Conservation (phyloP, 345 rosid genomes). For the Eutrema japonicum region DNA sequence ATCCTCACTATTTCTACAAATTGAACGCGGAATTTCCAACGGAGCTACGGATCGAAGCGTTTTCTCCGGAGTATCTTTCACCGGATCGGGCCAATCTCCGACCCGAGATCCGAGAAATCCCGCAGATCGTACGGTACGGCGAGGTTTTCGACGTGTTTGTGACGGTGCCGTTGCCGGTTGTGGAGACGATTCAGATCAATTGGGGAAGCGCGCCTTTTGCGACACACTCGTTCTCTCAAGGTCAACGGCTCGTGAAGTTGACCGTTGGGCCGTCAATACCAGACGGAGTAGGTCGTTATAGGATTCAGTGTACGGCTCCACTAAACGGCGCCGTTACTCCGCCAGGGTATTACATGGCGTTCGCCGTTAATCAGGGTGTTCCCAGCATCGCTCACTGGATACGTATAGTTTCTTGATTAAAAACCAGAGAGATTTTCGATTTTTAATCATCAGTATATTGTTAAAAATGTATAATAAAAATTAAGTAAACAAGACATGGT, state of each 20-base stretch:
- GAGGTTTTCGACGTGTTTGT: constrained; percentile 54
- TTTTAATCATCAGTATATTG: constrained; percentile 2
- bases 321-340: constrained; percentile 78
- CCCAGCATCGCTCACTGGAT: constrained; percentile 92
- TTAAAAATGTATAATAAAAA: neutral
- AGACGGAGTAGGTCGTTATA: constrained; percentile 52
- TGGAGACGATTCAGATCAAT: constrained; percentile 66
- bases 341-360: constrained; percentile 89
- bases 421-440: neutral
- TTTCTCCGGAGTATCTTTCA: constrained; percentile 84
- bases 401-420: constrained; percentile 55
- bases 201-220: constrained; percentile 77
- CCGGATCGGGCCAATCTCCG: constrained; percentile 77
- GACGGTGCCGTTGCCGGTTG: constrained; percentile 71
- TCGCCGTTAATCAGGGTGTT: constrained; percentile 83
- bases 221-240: constrained; percentile 86
- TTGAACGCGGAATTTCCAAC: constrained; percentile 68
- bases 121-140: constrained; percentile 57
- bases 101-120: constrained; percentile 60
- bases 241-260: constrained; percentile 79
- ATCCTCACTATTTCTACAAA: constrained; percentile 78
- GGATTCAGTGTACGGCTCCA: constrained; percentile 73
- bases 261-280: constrained; percentile 60
- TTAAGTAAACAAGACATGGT: neutral
- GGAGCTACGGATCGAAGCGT: constrained; percentile 80